Evolutionary conservation across 2,329 filamentous ascomycete species (phyloP).

Genomic region (Nannizziopsis arthrosporioides): DNA sequence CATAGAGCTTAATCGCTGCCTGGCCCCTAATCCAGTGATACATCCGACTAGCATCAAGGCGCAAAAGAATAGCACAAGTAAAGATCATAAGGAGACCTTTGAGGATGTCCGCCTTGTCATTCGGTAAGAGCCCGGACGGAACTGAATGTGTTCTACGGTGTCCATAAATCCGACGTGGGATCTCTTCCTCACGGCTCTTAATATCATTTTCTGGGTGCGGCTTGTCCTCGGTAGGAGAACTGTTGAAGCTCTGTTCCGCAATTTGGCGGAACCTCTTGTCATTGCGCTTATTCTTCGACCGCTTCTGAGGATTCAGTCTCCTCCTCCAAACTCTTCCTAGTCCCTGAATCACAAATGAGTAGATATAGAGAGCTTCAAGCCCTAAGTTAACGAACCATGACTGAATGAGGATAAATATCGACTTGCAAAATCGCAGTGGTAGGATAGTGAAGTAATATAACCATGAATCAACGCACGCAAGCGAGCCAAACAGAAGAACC

Average conservation of each 20-base stretch:
- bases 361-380: conserved; percentile 61
- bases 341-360: conserved; percentile 67
- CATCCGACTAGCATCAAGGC: conserved; percentile 89
- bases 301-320: conserved; percentile 15
- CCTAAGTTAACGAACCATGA: conserved; percentile 67
- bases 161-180: conserved; percentile 29
- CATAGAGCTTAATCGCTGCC: conserved; percentile 94
- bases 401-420: conserved; percentile 59
- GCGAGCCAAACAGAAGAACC: conserved; percentile 71
- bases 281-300: not conserved
- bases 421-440: conserved; percentile 75
- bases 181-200: conserved; percentile 16
- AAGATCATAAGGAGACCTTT: conserved; percentile 80
- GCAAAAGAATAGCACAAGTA: conserved; percentile 76
- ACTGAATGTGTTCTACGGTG: conserved; percentile 71
- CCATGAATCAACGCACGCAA: conserved; percentile 92
- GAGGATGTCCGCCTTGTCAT: conserved; percentile 89
- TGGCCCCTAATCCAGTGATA: conserved; percentile 96
- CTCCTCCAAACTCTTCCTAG: conserved; percentile 63
- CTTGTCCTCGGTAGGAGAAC: not conserved
- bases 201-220: conserved; percentile 2
- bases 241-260: not conserved
- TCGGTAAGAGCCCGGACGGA: conserved; percentile 71
- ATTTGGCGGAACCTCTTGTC: not conserved
- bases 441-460: conserved; percentile 93